Evolutionary conservation across 441 rosid genomes (phyloP), one percentile per base, ranked within the genome.

Genomic region (Aquilaria agallochum): DNA sequence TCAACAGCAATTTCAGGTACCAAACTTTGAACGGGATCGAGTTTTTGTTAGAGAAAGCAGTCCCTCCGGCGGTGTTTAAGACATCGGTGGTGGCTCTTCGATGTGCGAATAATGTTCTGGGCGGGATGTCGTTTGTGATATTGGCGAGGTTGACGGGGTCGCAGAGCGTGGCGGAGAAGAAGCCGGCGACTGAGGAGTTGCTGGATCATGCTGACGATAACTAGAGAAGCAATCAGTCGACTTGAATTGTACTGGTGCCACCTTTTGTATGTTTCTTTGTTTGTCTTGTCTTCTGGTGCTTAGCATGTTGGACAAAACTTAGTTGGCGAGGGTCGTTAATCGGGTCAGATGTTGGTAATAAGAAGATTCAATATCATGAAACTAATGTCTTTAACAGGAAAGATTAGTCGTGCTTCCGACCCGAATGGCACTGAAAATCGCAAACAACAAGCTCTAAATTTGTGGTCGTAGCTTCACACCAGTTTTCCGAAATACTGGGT

Each of bases 91-190:
- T 85, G 49, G 85, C 63, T 53, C 74, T 92, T 63, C 83, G 97
- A 68, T 79, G 86, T 72, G 58, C 65, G 45, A 92, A 92, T 63
- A 90, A 92, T 56, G 87, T 92, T 33, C 69, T 88, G 11, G 98
- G 98, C 6, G 97, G 98, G 3, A 72, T 88, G 94, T 69, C 97
- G 0, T 92, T 92, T 75, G 98, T 90, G 51, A 33, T 83, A 2
- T 68, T 92, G 78, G 98, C 97, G 6, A 90, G 94, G 76, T 8
- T 92, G 78, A 92, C 98, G 0, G 98, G 98, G 10, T 77, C 98
- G 4, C 98, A 92, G 84, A 78, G 87, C 1, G 80, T 74, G 9
- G 72, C 31, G 15, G 83, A 72, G 64, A 63, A 63, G 52, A 75
- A 63, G 51, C 67, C 80, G 12, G 64, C 56, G 40, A 65, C 47